Evolutionary conservation across 345 rosid genomes (phyloP), one percentile per base, ranked within the genome.

Genomic region (Aquilaria yunnanensis): DNA sequence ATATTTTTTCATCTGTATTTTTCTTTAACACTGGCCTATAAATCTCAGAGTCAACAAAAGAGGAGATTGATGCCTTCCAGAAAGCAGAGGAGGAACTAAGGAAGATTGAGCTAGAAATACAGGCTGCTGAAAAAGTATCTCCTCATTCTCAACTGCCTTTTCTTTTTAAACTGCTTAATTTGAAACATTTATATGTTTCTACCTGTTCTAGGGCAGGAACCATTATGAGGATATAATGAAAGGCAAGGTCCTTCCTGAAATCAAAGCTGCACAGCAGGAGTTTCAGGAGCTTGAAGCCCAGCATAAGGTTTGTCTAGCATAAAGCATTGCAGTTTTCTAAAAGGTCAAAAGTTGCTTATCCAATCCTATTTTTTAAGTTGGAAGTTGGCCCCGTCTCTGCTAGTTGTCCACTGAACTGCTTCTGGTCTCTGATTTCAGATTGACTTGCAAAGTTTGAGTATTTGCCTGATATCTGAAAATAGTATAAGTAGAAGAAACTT

Each of bases 221-320:
- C 90, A 88, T 76, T 93, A 93, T 70, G 90, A 88, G 81, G 67
- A 75, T 55, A 48, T 90, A 59, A 93, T 93, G 98, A 66, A 71
- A 41, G 78, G 60, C 56, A 90, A 85, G 80, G 98, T 93, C 73
- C 75, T 84, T 51, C 77, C 78, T 64, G 85, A 75, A 67, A 86
- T 93, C 65, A 73, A 84, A 71, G 75, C 48, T 51, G 90, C 97
- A 12, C 94, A 90, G 83, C 76, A 76, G 63, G 67, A 68, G 47
- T 74, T 75, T 67, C 70, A 10, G 69, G 81, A 79, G 66, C 90
- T 93, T 70, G 77, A 81, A 75, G 76, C 50, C 45, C 75, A 67
- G 31, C 89, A 86, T 12, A 77, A 74, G 86, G 98, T 92, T 67
- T 45, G 52, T 54, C 49, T 64, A 48, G 43, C 8, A 9, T 37